Conservation (phyloP, 2,329 filamentous ascomycete species). For the Botrytis tulipae region DNA sequence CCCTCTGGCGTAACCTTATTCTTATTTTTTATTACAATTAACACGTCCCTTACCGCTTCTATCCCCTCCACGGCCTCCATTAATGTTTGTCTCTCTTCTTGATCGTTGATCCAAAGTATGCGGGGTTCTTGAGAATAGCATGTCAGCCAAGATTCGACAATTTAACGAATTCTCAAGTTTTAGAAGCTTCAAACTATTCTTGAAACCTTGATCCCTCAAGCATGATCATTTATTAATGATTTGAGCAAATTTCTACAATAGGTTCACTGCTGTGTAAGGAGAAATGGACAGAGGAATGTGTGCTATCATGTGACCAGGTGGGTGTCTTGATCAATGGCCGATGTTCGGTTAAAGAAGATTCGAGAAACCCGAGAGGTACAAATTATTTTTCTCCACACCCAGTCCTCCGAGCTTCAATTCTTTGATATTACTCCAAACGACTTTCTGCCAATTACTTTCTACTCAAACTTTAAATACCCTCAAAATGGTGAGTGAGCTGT, state of each 20-base stretch:
- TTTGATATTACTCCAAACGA: conserved; percentile 8
- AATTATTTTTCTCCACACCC: conserved; percentile 23
- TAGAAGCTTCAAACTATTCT: neutral
- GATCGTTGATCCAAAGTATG: neutral
- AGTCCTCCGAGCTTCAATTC: conserved; percentile 11
- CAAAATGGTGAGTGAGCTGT: conserved; percentile 18
- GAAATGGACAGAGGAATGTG: neutral
- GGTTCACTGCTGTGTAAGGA: neutral
- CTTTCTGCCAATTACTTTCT: conserved; percentile 7
- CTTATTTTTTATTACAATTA: neutral
- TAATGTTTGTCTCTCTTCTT: neutral
- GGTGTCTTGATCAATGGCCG: conserved; percentile 21
- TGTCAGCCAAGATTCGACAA: neutral
- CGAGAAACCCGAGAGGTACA: conserved; percentile 17
- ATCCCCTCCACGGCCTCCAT: neutral
- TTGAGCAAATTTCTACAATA: neutral
- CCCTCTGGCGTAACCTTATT: neutral
- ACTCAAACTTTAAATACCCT: neutral
- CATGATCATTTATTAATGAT: neutral
- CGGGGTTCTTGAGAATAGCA: neutral
- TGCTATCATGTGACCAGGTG: conserved; percentile 9
- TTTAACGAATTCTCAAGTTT: neutral
- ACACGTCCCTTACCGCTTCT: neutral
- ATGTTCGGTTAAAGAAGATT: conserved; percentile 22
- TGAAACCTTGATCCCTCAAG: neutral